phyloP scores from a whole-genome alignment of 441 rosid genomes.

The Arabidopsis lyrata region DNA sequence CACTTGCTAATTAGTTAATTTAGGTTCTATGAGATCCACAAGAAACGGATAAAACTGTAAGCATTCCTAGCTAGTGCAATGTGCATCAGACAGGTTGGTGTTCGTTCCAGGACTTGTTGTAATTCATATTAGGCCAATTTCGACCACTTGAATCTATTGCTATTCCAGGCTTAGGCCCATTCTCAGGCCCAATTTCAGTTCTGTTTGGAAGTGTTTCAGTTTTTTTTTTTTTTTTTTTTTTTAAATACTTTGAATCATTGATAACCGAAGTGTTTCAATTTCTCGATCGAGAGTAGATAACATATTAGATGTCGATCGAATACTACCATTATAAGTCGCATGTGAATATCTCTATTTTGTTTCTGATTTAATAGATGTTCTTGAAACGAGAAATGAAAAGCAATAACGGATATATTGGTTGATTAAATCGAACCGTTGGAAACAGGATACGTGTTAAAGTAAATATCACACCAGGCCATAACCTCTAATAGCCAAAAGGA shows the following conservation, averaged over 20 bases:
- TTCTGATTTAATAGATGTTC: not conserved
- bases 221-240: too few species aligned
- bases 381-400: not conserved
- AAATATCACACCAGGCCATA: not conserved
- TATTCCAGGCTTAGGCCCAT: conserved; percentile 7
- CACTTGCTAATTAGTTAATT: not conserved
- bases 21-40: not conserved
- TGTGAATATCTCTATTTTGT: not conserved
- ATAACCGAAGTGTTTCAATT: too few species aligned
- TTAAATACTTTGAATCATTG: too few species aligned
- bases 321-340: not conserved
- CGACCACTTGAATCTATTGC: not conserved
- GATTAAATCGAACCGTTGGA: not conserved
- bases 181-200: not conserved
- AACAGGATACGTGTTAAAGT: not conserved
- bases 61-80: not conserved
- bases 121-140: not conserved
- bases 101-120: not conserved
- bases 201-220: not conserved
- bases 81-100: not conserved
- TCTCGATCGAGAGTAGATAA: not conserved
- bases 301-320: not conserved
- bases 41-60: conserved; percentile 2
- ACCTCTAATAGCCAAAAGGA: not conserved
- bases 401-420: not conserved